Conservation (phyloP, 805 yeast species). For the Candida vartiovaarae region DNA sequence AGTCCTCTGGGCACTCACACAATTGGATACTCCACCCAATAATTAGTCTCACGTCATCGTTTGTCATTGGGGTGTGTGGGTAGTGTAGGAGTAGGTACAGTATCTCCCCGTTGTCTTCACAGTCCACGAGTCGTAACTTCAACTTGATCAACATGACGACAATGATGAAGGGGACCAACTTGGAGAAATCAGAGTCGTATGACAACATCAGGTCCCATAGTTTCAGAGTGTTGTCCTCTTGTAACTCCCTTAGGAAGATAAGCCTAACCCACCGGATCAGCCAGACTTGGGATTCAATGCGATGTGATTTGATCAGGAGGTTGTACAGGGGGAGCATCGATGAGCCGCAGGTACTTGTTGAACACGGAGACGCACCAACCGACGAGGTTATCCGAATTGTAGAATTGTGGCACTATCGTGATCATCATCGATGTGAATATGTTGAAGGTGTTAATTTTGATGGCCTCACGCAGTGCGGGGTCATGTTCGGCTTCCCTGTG, state of each 20-base stretch:
- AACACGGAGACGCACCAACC: slow-evolving; percentile 36
- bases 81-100: slow-evolving; percentile 39
- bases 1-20: slow-evolving; percentile 28
- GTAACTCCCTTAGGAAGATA: slow-evolving; percentile 39
- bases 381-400: slow-evolving; percentile 34
- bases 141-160: slow-evolving; percentile 36
- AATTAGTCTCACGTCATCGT: slow-evolving; percentile 21
- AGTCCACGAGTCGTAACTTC: slow-evolving; percentile 36
- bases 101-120: slow-evolving; percentile 41
- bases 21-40: slow-evolving; percentile 31
- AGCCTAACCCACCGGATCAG: slow-evolving; percentile 42
- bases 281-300: slow-evolving; percentile 45
- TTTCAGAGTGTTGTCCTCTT: slow-evolving; percentile 27
- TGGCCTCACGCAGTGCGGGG: slow-evolving; percentile 6
- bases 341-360: slow-evolving; percentile 35
- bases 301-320: slow-evolving; percentile 34
- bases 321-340: slow-evolving; percentile 42
- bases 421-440: slow-evolving; percentile 39
- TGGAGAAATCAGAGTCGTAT: slow-evolving; percentile 24
- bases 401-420: slow-evolving; percentile 36
- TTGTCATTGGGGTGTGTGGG: slow-evolving; percentile 27
- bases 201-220: slow-evolving; percentile 38
- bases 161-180: slow-evolving; percentile 32
- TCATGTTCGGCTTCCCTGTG: slow-evolving; percentile 24
- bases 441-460: slow-evolving; percentile 33